Base-by-base conservation (phyloP, 2,329 filamentous ascomycete genomes). In the Domatiomyces catenatus region DNA sequence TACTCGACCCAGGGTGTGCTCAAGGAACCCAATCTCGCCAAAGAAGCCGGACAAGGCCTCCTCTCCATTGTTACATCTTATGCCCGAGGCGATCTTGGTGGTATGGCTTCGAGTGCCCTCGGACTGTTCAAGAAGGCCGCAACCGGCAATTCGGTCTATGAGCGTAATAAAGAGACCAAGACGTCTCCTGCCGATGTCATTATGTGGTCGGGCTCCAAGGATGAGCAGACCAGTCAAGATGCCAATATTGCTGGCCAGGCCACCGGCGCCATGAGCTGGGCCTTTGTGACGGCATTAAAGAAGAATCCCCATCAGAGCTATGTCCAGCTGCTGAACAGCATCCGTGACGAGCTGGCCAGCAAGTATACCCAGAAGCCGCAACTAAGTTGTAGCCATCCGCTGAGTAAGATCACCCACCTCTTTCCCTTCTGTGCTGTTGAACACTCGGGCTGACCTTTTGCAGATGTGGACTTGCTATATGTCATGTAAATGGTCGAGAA, bases 171-270 rank as follows among this genome's bases (percentile, higher is more conserved):
- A 64, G 77, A 84, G 58, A 96, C 90, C 43, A 93, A 93, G 71
- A 96, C 92, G 15, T 92, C 84, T 50, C 83, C 89, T 1, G 92
- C 92, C 42, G 92, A 98, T 67, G 92, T 98, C 28, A 80, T 98
- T 64, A 94, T 95, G 86, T 94, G 89, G 84, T 94, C 86, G 54
- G 92, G 92, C 51, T 93, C 86, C 71, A 95, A 94, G 69, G 92
- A 98, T 64, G 80, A 83, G 54, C 92, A 96, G 69, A 98, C 92
- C 60, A 94, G 88, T 52, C 85, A 87, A 69, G 92, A 98, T 66
- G 89, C 92, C 10, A 85, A 81, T 24, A 95, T 96, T 58, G 79
- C 76, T 44, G 81, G 86, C 51, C 77, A 95, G 69, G 90, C 92
- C 32, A 98, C 92, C 0, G 92, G 92, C 50, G 92, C 92, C 67